Percentiles rank a stretch among this genome's conserved stretches.
Evolutionary conservation across 2,329 filamentous ascomycete species (phyloP).

Genomic region (Mycosphaerelloides madeirae): DNA sequence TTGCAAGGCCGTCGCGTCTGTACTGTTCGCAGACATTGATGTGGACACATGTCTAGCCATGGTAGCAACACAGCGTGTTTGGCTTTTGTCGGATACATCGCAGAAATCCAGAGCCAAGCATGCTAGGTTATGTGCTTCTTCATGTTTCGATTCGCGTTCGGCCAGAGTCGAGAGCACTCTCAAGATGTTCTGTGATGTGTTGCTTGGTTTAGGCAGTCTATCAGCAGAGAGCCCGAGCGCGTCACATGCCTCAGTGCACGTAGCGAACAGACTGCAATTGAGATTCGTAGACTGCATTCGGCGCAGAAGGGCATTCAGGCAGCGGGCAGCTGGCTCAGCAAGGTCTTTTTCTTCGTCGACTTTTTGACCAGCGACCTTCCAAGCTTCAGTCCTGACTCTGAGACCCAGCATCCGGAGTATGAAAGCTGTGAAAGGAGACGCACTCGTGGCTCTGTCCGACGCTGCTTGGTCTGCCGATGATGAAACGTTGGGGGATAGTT

Average conservation of each 20-base stretch:
- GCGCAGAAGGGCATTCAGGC: constrained; percentile 53
- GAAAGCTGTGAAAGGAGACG: constrained; percentile 55
- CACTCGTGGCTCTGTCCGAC: constrained; percentile 50
- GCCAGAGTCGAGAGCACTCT: constrained; percentile 19
- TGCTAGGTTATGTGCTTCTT: constrained; percentile 13
- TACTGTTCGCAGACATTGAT: background rate
- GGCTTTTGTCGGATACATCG: constrained; percentile 11
- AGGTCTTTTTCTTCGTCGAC: constrained; percentile 61
- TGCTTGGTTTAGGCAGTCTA: background rate
- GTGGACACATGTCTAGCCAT: constrained; percentile 3
- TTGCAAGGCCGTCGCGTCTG: background rate
- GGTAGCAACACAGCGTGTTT: constrained; percentile 18
- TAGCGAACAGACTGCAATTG: constrained; percentile 2
- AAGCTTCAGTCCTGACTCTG: constrained; percentile 58
- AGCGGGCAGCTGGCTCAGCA: constrained; percentile 60
- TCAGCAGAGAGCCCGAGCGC: background rate
- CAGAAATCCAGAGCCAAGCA: constrained; percentile 10
- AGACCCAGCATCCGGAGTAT: constrained; percentile 62
- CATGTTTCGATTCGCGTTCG: constrained; percentile 8
- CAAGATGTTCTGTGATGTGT: constrained; percentile 8
- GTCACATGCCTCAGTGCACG: constrained; percentile 4
- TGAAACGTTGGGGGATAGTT: constrained; percentile 64
- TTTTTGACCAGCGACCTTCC: constrained; percentile 57
- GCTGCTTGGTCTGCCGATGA: constrained; percentile 57
- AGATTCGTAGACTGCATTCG: constrained; percentile 4